These are phyloP conservation scores for Termitomyces sp. DNA, from an alignment of 768 basidiomycete species.

Conservation along the genomic window DNA sequence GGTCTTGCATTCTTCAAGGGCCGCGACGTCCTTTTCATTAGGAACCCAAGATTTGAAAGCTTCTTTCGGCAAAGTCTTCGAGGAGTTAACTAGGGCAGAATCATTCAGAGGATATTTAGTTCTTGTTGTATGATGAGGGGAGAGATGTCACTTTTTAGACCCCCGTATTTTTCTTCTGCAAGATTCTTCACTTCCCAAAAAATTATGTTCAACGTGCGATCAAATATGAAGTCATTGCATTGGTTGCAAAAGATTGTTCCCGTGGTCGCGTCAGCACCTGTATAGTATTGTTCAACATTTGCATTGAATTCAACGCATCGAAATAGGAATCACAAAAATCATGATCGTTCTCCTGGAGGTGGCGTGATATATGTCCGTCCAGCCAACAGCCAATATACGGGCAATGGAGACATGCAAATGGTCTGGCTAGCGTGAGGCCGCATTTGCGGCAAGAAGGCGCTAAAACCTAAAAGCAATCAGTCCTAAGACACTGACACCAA, in stretches of 20 bases:
- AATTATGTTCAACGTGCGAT: constrained; percentile 43
- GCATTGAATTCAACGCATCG: background rate
- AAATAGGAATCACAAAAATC: constrained; percentile 50
- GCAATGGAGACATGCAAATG: constrained; percentile 74
- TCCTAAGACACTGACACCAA: background rate
- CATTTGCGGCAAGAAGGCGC: constrained; percentile 65
- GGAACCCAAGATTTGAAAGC: constrained; percentile 36
- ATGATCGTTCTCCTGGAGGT: constrained; percentile 56
- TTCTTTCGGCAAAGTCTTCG: constrained; percentile 18
- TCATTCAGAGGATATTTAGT: background rate
- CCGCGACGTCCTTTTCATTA: constrained; percentile 28
- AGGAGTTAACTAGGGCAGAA: constrained; percentile 13
- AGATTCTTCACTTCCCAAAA: constrained; percentile 38
- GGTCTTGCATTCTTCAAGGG: constrained; percentile 42
- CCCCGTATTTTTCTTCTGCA: constrained; percentile 56
- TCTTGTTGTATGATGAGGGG: background rate
- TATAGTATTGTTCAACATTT: background rate
- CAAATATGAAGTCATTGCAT: constrained; percentile 75
- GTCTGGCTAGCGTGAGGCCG: constrained; percentile 46
- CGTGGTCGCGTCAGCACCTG: constrained; percentile 70
- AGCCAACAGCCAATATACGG: constrained; percentile 67
- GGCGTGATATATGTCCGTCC: constrained; percentile 48
- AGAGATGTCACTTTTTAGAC: constrained; percentile 48
- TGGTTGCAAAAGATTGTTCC: constrained; percentile 71
- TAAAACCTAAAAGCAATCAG: constrained; percentile 32